phyloP scores from a whole-genome alignment of 345 rosid species.

The Eucalyptus globulus region DNA sequence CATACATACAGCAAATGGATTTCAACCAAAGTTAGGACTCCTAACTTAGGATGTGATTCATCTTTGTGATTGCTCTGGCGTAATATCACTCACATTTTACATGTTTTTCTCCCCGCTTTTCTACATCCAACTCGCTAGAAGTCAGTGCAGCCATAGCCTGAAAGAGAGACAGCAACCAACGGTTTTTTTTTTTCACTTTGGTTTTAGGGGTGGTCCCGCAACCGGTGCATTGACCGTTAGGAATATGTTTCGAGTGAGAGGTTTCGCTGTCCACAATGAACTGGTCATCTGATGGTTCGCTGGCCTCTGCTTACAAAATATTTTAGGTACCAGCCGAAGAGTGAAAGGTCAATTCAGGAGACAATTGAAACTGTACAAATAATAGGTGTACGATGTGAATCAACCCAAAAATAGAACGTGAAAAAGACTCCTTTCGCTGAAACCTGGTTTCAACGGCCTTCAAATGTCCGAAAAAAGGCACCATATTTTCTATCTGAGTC shows the following conservation, averaged over 20 bases:
- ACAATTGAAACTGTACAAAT: background rate
- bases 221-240: background rate
- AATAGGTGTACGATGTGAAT: background rate
- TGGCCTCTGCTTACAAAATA: background rate
- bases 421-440: background rate
- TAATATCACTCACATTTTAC: background rate
- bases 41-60: background rate
- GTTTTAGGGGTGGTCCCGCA: background rate
- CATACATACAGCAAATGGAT: background rate
- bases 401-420: background rate
- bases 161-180: background rate
- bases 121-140: background rate
- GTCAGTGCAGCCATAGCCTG: background rate
- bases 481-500: background rate
- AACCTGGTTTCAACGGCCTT: background rate
- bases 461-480: background rate
- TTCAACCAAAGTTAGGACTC: background rate
- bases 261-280: background rate
- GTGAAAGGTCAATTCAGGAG: background rate
- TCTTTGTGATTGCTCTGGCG: background rate
- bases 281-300: background rate
- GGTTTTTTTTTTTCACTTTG: too few species aligned
- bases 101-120: background rate
- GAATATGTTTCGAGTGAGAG: background rate
- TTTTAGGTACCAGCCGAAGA: background rate